Conservation (phyloP, 2,329 filamentous ascomycete genomes). For the Ophiostoma fasciatum region DNA sequence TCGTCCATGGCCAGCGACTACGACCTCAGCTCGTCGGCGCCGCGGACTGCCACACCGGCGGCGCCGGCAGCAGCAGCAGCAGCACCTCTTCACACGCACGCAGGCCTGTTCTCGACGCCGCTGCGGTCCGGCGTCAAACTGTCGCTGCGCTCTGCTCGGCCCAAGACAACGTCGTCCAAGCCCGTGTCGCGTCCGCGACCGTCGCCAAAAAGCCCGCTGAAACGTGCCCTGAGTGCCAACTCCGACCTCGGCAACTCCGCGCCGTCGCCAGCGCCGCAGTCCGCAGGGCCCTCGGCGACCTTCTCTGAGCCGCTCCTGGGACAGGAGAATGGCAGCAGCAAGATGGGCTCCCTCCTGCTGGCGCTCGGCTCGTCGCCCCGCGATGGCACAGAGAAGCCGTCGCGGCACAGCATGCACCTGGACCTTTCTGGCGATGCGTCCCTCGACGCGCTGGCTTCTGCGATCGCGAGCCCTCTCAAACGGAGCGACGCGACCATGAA, state of each 20-base stretch:
- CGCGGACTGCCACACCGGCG: background rate
- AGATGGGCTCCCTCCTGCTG: slow-evolving; percentile 16
- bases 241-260: slow-evolving; percentile 57
- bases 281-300: slow-evolving; percentile 19
- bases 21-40: slow-evolving; percentile 5
- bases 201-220: slow-evolving; percentile 68
- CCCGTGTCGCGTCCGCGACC: slow-evolving; percentile 48
- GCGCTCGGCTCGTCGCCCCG: slow-evolving; percentile 27
- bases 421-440: slow-evolving; percentile 38
- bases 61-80: slow-evolving; percentile 9
- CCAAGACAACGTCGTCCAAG: slow-evolving; percentile 38
- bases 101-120: slow-evolving; percentile 43
- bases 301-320: slow-evolving; percentile 14
- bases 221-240: slow-evolving; percentile 58
- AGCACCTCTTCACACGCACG: slow-evolving; percentile 10
- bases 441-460: slow-evolving; percentile 30
- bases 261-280: slow-evolving; percentile 32
- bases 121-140: slow-evolving; percentile 54
- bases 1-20: slow-evolving; percentile 6
- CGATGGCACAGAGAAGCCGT: slow-evolving; percentile 31
- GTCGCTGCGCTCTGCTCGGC: slow-evolving; percentile 46
- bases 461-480: slow-evolving; percentile 73
- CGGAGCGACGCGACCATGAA: slow-evolving; percentile 84
- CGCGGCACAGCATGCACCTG: slow-evolving; percentile 40
- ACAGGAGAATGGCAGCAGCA: slow-evolving; percentile 28